These are phyloP conservation scores for Alternaria rosae DNA, from an alignment of 2,329 filamentous ascomycete genomes.

Conservation along the genomic window DNA sequence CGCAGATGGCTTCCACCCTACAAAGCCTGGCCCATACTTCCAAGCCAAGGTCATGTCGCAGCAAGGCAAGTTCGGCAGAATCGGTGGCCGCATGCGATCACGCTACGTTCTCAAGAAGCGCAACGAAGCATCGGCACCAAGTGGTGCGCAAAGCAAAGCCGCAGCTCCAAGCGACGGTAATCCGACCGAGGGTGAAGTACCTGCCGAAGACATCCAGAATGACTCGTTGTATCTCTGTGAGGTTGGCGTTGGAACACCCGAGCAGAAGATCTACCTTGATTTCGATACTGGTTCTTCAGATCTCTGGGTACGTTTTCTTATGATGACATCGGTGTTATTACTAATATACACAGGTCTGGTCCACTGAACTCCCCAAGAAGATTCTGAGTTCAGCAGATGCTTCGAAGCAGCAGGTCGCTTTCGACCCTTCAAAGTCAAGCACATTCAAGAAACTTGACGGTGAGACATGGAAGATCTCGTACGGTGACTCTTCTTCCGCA, in stretches of 20 bases:
- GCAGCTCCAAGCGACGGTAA: background rate
- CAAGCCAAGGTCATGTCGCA: constrained; percentile 27
- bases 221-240: constrained; percentile 55
- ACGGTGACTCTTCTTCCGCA: constrained; percentile 69
- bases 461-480: constrained; percentile 65
- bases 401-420: constrained; percentile 64
- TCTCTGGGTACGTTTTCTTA: constrained; percentile 58
- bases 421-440: constrained; percentile 51
- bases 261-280: constrained; percentile 64
- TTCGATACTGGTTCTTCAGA: constrained; percentile 74
- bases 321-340: too few relatives aligned
- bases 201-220: constrained; percentile 32
- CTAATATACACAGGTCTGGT: constrained; percentile 26
- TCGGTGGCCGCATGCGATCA: constrained; percentile 32
- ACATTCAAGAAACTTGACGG: constrained; percentile 52
- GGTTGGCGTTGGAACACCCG: constrained; percentile 68
- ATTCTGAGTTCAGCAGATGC: constrained; percentile 51
- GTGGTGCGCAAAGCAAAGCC: constrained; percentile 3
- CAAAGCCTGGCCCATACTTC: constrained; percentile 35
- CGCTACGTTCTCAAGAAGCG: constrained; percentile 30
- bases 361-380: constrained; percentile 28
- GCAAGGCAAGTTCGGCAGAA: constrained; percentile 32
- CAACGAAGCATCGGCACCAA: constrained; percentile 1
- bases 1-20: constrained; percentile 33
- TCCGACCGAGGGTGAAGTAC: constrained; percentile 22